Conservation (phyloP, 2,329 filamentous ascomycete genomes). For the Alternaria alternata region DNA sequence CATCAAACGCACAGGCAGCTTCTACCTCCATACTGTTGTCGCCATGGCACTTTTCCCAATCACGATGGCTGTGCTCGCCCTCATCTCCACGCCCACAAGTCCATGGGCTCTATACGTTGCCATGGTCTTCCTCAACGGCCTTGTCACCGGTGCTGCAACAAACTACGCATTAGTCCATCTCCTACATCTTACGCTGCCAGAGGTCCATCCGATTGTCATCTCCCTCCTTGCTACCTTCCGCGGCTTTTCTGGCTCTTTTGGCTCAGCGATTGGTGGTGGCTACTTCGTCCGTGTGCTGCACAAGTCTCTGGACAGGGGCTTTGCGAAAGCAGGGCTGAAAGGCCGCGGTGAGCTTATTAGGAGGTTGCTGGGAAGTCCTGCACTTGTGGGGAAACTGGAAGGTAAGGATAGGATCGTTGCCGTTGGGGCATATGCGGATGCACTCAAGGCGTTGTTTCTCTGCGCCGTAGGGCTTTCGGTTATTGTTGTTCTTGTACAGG, state of each 20-base stretch:
- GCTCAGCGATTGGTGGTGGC: slow-evolving; percentile 80
- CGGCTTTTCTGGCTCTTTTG: slow-evolving; percentile 82
- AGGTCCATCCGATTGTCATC: slow-evolving; percentile 77
- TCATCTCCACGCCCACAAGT: slow-evolving; percentile 62
- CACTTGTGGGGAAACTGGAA: slow-evolving; percentile 58
- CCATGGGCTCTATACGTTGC: slow-evolving; percentile 64
- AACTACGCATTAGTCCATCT: slow-evolving; percentile 86
- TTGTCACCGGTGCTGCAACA: slow-evolving; percentile 74
- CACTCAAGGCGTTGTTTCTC: slow-evolving; percentile 62
- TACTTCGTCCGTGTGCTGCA: slow-evolving; percentile 72
- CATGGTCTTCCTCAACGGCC: slow-evolving; percentile 73
- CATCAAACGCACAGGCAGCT: slow-evolving; percentile 75
- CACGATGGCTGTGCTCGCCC: slow-evolving; percentile 65
- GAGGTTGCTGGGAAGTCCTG: slow-evolving; percentile 67
- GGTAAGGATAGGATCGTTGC: slow-evolving; percentile 63
- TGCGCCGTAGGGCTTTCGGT: slow-evolving; percentile 60
- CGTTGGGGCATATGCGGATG: slow-evolving; percentile 62
- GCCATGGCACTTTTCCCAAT: slow-evolving; percentile 69
- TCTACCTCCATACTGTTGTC: slow-evolving; percentile 71
- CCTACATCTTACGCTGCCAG: slow-evolving; percentile 72
- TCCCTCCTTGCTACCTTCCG: slow-evolving; percentile 81
- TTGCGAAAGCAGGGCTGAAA: slow-evolving; percentile 56
- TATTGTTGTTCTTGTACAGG: slow-evolving; percentile 62
- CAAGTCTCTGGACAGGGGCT: slow-evolving; percentile 64
- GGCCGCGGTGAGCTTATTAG: slow-evolving; percentile 58